phyloP scores from a whole-genome alignment of 352 stramenopile species.

The Globisporangium cystogenes region DNA sequence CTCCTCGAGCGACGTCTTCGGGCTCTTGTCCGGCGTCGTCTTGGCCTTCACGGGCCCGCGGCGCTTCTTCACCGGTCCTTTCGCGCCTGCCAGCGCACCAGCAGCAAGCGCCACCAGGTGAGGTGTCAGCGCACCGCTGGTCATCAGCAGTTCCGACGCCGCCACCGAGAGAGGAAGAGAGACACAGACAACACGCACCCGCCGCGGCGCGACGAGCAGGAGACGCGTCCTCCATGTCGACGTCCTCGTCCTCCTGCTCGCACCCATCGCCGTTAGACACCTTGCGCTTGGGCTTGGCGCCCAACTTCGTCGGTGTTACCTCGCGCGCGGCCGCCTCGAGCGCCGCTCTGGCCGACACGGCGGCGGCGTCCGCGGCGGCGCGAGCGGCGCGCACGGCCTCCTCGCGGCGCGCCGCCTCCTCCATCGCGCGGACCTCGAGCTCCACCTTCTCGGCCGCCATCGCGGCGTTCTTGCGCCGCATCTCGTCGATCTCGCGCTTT shows the following conservation, averaged over 20 bases:
- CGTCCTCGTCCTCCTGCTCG: slow-evolving; percentile 39
- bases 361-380: slow-evolving; percentile 55
- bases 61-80: slow-evolving; percentile 45
- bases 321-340: slow-evolving; percentile 53
- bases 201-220: slow-evolving; percentile 16
- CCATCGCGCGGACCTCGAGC: slow-evolving; percentile 32
- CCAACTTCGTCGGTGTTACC: slow-evolving; percentile 15
- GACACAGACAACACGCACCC: slow-evolving; percentile 30
- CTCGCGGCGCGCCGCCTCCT: slow-evolving; percentile 44
- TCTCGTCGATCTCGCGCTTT: slow-evolving; percentile 37
- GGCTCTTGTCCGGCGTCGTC: slow-evolving; percentile 18
- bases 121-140: slow-evolving; percentile 5
- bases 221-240: slow-evolving; percentile 53
- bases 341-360: slow-evolving; percentile 60
- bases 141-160: too few species aligned
- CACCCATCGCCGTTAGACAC: slow-evolving; percentile 17
- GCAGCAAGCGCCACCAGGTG: too few species aligned
- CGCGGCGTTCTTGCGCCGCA: slow-evolving; percentile 36
- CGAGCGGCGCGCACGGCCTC: slow-evolving; percentile 57
- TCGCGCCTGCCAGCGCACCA: slow-evolving; percentile 21
- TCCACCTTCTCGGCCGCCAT: slow-evolving; percentile 44
- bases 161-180: too few species aligned
- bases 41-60: slow-evolving; percentile 39
- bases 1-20: slow-evolving; percentile 48
- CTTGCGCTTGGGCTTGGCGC: slow-evolving; percentile 31